Evolutionary conservation across 441 rosid species (phyloP), one percentile per base, ranked within the genome.

Genomic region (Heliophila coronopifolia): DNA sequence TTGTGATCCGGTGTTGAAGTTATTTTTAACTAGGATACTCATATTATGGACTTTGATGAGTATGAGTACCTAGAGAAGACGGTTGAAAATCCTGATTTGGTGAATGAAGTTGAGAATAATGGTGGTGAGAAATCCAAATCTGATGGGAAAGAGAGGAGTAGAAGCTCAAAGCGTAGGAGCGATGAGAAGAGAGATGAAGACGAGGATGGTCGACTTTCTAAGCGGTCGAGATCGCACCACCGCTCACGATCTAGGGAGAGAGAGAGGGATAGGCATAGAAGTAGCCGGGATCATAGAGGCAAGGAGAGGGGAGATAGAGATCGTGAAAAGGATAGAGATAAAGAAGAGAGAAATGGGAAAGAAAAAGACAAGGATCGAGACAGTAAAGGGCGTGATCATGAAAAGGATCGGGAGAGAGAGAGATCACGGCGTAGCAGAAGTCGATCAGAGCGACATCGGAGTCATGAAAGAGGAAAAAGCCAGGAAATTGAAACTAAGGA

Each of bases 11-110:
- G 35, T 26, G 7, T 49, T 53, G 27, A 57, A 64, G 63, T 41
- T 25, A 36, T 18, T 43, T 42, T n/a, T n/a, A 33, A 18, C 23
- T 6, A 26, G 26, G 59, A 26, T 26, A 61, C 54, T 62, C 45
- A n/a, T 39, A 35, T 19, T 27, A 86, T 90, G 97, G 99, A 93
- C 52, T 93, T 89, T 58, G 99, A 93, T 66, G 99, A 86, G 78
- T 89, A 89, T 41, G 97, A 93, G 26, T 93, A 93, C 73, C 62
- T 89, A 65, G 97, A 89, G 82, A 84, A 83, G 63, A 77, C 74
- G 0, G 97, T 89, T 71, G 99, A 93, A 37, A 89, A 83, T 50
- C 80, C 84, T 4, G 58, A 51, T 22, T 68, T 73, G 52, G 67
- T 34, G 50, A 86, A 75, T 68, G 92, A 75, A 55, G 45, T 53